Conservation (phyloP, 257 asterid genomes). For the Rubia yunnanensis region DNA sequence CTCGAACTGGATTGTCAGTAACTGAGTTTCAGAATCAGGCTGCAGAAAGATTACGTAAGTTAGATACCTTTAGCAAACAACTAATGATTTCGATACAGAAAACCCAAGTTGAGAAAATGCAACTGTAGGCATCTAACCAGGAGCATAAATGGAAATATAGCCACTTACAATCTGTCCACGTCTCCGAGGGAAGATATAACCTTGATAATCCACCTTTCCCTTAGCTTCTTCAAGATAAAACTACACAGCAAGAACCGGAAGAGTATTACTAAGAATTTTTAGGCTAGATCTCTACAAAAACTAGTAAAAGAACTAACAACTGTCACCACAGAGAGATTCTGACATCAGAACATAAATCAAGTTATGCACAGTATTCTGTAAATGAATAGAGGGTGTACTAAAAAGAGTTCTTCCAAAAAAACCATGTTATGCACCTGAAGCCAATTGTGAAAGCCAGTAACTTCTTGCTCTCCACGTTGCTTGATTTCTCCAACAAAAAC, state of each 20-base stretch:
- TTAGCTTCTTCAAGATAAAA: slow-evolving; percentile 89
- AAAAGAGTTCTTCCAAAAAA: neutral
- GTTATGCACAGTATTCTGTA: neutral
- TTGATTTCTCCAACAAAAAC: slow-evolving; percentile 98
- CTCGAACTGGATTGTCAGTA: slow-evolving; percentile 82
- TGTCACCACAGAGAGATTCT: too few relatives aligned
- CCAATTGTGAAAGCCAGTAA: slow-evolving; percentile 97
- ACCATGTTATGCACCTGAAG: slow-evolving; percentile 55
- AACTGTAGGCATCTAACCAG: neutral
- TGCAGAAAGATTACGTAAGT: slow-evolving; percentile 25
- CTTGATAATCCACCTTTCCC: slow-evolving; percentile 90
- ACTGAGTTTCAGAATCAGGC: slow-evolving; percentile 85
- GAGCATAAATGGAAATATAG: slow-evolving; percentile 6
- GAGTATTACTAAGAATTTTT: neutral
- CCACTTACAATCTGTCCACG: slow-evolving; percentile 63
- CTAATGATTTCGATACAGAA: neutral
- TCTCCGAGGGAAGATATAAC: slow-evolving; percentile 86
- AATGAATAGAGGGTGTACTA: neutral
- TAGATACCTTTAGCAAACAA: neutral
- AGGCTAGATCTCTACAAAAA: neutral
- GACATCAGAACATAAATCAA: neutral
- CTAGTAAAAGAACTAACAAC: neutral
- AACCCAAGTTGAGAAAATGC: neutral
- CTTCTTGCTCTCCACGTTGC: slow-evolving; percentile 62
- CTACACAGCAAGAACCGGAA: slow-evolving; percentile 35